Conservation (phyloP, 2,329 filamentous ascomycete genomes). For the Pseudopyrenochaeta lycopersici region DNA sequence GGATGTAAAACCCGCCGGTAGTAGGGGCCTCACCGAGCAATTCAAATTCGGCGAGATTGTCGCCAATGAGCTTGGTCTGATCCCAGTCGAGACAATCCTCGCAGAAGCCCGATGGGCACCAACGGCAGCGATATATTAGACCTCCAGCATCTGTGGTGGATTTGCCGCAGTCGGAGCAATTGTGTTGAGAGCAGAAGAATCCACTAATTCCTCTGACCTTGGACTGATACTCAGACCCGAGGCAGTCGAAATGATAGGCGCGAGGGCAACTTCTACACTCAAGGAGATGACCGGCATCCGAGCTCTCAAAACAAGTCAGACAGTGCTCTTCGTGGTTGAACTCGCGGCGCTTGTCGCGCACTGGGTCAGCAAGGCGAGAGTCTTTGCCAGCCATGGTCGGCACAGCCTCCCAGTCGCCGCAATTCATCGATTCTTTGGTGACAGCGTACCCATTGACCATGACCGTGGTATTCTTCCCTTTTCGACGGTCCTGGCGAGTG, state of each 20-base stretch:
- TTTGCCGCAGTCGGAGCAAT: slow-evolving; percentile 62
- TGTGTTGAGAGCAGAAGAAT: slow-evolving; percentile 67
- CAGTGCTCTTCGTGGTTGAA: slow-evolving; percentile 62
- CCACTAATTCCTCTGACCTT: slow-evolving; percentile 54
- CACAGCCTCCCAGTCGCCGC: slow-evolving; percentile 65
- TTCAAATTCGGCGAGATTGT: slow-evolving; percentile 62
- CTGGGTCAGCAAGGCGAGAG: slow-evolving; percentile 59
- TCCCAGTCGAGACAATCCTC: slow-evolving; percentile 68
- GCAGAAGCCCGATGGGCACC: slow-evolving; percentile 65
- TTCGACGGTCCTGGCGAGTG: slow-evolving; percentile 59
- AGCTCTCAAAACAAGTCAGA: slow-evolving; percentile 57
- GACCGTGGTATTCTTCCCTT: slow-evolving; percentile 66
- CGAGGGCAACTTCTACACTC: slow-evolving; percentile 64
- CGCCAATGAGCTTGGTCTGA: slow-evolving; percentile 59
- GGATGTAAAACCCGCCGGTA: slow-evolving; percentile 61
- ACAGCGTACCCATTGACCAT: slow-evolving; percentile 65
- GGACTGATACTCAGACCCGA: slow-evolving; percentile 52
- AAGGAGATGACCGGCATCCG: slow-evolving; percentile 56
- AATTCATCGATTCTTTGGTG: slow-evolving; percentile 64
- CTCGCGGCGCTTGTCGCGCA: slow-evolving; percentile 58
- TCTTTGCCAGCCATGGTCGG: slow-evolving; percentile 66
- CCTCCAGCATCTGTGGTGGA: slow-evolving; percentile 60
- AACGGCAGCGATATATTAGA: slow-evolving; percentile 63
- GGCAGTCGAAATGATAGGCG: slow-evolving; percentile 62
- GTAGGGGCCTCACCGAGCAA: slow-evolving; percentile 56